Percentiles rank a stretch among this genome's conserved stretches.
phyloP scores from a whole-genome alignment of 2,329 filamentous ascomycete genomes.

The Cytospora paraplurivora region DNA sequence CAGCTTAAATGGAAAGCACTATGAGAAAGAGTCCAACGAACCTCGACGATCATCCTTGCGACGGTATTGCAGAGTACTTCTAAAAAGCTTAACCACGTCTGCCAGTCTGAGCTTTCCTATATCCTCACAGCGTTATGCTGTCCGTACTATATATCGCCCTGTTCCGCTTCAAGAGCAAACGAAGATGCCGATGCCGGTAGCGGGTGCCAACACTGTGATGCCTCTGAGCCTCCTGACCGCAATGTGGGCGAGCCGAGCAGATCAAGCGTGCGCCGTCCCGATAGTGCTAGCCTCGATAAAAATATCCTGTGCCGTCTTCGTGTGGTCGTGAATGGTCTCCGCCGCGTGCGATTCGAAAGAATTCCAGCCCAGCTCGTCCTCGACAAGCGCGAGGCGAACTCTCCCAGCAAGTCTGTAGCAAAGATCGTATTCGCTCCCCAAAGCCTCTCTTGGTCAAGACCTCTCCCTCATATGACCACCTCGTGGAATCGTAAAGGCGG shows the following conservation, averaged over 20 bases:
- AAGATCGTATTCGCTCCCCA: background rate
- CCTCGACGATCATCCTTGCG: slow-evolving; percentile 44
- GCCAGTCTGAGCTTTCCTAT: slow-evolving; percentile 7
- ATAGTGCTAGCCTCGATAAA: background rate
- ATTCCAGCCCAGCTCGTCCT: background rate
- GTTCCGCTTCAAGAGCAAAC: background rate
- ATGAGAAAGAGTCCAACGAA: slow-evolving; percentile 9
- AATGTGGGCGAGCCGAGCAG: background rate
- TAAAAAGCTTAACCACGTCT: slow-evolving; percentile 3
- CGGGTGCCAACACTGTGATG: background rate
- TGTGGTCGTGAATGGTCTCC: background rate
- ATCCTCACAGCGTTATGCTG: slow-evolving; percentile 18
- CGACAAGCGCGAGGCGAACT: background rate
- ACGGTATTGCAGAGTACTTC: slow-evolving; percentile 1
- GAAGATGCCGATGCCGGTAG: background rate
- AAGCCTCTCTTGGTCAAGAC: background rate
- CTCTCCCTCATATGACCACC: background rate
- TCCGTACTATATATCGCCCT: slow-evolving; percentile 4
- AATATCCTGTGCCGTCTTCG: background rate
- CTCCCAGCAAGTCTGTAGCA: background rate
- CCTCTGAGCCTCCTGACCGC: background rate
- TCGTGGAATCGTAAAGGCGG: background rate
- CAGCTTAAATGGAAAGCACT: background rate
- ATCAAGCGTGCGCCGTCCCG: background rate
- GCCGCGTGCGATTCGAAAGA: background rate